Evolutionary conservation across 1,284 basidiomycete species (phyloP), one percentile per base, ranked within the genome.

Genomic region (Afroboletus lepidellus): DNA sequence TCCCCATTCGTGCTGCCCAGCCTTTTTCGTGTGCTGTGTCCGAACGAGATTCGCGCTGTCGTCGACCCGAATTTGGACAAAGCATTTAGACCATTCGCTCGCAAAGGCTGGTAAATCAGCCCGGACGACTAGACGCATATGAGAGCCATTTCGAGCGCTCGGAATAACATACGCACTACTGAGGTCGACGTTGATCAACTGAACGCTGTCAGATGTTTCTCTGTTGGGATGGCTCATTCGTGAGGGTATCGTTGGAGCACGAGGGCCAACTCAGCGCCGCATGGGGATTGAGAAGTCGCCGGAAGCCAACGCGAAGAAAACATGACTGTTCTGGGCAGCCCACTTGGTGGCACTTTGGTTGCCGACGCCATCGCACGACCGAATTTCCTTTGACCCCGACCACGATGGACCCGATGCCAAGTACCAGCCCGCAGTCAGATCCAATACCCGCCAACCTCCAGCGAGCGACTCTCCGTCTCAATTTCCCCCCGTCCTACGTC

Each of bases 401-500:
- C 25, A 27, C 25, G 5, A 30, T 30, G 29, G 29, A n/a, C 27
- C 27, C 27, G 11, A 29, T 29, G 27, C 7, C 27, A 29, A 29
- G 11, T 29, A 6, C 33, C 33, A 34, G 15, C 33, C 5, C 29
- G 12, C 29, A 30, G 12, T 30, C 34, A 9, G 39, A 72, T 29
- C 61, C 33, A 15, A 41, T 81, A 2, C 84, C 81, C 0, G 60
- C 65, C 6, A 60, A 70, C 32, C 76, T 87, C 21, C 70, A 72
- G 30, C 70, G 78, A 16, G 81, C 84, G 0, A 74, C 74, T 0
- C 64, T 77, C 16, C 78, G 90, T 37, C 75, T 92, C 41, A 72
- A 79, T 27, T 87, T 90, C 60, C 80, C 89, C 0, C 87, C 89
- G 0, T 83, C 82, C 3, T 92, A 92, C 61, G 81, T 84, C 32